phyloP scores from a whole-genome alignment of 2,329 filamentous ascomycete species.

The Talaromyces sp. region DNA sequence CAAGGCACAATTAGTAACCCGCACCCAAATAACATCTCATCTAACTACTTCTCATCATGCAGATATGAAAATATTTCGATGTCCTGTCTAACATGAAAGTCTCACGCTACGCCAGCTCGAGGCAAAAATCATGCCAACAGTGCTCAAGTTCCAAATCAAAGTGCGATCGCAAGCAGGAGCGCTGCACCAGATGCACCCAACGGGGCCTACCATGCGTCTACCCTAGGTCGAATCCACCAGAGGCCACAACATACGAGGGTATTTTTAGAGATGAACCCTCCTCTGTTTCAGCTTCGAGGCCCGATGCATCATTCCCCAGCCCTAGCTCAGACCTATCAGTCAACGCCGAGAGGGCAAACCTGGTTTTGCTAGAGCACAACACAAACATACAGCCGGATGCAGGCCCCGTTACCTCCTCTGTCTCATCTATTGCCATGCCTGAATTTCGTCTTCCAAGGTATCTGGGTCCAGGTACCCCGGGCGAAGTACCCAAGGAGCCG shows the following conservation, averaged over 20 bases:
- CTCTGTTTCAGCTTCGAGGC: not conserved
- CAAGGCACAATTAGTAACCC: no score
- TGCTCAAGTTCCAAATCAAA: conserved; percentile 10
- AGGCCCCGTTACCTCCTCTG: not conserved
- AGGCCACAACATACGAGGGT: not conserved
- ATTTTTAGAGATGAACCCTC: not conserved
- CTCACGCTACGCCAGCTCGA: conserved; percentile 5
- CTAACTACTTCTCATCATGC: no score
- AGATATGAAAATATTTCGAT: no score
- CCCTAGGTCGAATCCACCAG: not conserved
- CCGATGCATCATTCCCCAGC: no score
- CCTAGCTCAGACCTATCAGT: no score
- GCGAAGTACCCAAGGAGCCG: not conserved
- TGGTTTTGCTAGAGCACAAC: no score
- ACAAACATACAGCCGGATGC: not conserved
- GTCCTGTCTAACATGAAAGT: not conserved
- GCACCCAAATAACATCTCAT: no score
- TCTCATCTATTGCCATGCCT: not conserved
- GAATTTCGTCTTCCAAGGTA: not conserved
- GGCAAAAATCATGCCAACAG: conserved; percentile 13
- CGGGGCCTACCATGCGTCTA: conserved; percentile 10
- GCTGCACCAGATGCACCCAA: conserved; percentile 10
- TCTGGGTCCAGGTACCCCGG: not conserved
- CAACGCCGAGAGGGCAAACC: no score
- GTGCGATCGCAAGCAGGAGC: conserved; percentile 8